These are phyloP conservation scores for Penicillium sp. DNA, from an alignment of 2,329 filamentous ascomycete genomes.

Conservation along the genomic window DNA sequence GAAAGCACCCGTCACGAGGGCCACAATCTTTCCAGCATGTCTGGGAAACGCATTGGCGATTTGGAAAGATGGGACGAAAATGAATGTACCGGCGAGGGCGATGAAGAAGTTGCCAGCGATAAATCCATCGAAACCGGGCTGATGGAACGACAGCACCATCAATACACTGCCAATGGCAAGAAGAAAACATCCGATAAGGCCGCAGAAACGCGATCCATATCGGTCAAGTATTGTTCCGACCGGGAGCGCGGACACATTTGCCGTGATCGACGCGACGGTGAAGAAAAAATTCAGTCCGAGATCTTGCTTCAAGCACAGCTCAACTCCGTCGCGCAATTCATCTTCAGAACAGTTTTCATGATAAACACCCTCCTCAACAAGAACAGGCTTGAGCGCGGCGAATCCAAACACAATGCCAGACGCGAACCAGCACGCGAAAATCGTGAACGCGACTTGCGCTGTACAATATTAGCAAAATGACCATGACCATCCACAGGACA, in stretches of 20 bases:
- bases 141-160: conserved; percentile 64
- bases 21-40: conserved; percentile 71
- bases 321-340: conserved; percentile 49
- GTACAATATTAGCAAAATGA: conserved; percentile 5
- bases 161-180: conserved; percentile 66
- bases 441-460: conserved; percentile 63
- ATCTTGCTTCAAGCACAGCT: conserved; percentile 59
- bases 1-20: conserved; percentile 76
- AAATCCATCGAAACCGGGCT: conserved; percentile 67
- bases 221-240: conserved; percentile 81
- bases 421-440: conserved; percentile 72
- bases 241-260: conserved; percentile 81
- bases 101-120: conserved; percentile 73
- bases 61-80: conserved; percentile 79
- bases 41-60: conserved; percentile 78
- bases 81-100: conserved; percentile 73
- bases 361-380: conserved; percentile 72
- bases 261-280: conserved; percentile 81
- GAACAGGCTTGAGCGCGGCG: conserved; percentile 77
- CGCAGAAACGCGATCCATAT: conserved; percentile 75
- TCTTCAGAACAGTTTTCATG: conserved; percentile 59
- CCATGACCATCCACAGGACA: neutral
- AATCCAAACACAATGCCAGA: conserved; percentile 82
- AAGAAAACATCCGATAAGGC: conserved; percentile 65
- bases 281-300: conserved; percentile 83